Conservation (phyloP, 2,329 filamentous ascomycete species). For the Fusarium oxysporum region DNA sequence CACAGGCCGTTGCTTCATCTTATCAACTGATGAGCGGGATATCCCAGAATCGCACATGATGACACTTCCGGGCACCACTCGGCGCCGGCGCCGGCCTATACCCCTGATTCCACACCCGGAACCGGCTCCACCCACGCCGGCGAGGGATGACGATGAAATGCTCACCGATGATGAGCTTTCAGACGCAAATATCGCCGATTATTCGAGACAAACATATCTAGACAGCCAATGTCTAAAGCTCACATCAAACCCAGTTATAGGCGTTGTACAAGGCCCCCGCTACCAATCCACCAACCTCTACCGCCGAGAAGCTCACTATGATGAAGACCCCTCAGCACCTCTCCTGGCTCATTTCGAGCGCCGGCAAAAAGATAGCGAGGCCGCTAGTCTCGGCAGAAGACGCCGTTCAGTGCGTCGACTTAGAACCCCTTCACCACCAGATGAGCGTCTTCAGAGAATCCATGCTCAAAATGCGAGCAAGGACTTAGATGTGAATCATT, state of each 20-base stretch:
- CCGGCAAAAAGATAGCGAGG: constrained; percentile 57
- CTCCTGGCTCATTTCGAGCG: constrained; percentile 58
- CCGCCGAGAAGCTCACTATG: constrained; percentile 60
- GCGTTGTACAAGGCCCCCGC: constrained; percentile 66
- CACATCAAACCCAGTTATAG: constrained; percentile 60
- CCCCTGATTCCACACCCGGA: constrained; percentile 64
- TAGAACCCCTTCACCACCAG: constrained; percentile 26
- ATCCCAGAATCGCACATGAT: constrained; percentile 51
- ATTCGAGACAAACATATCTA: constrained; percentile 51
- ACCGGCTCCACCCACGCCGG: constrained; percentile 54
- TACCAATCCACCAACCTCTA: constrained; percentile 63
- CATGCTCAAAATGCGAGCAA: constrained; percentile 45
- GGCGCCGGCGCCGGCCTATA: constrained; percentile 58
- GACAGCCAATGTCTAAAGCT: constrained; percentile 55
- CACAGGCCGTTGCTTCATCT: constrained; percentile 68
- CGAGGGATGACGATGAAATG: constrained; percentile 34
- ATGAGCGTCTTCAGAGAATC: constrained; percentile 1
- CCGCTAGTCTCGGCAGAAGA: constrained; percentile 42
- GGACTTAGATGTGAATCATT: constrained; percentile 46
- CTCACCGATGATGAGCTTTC: constrained; percentile 6
- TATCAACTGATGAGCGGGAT: constrained; percentile 62
- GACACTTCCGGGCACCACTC: constrained; percentile 51
- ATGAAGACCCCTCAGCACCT: constrained; percentile 56
- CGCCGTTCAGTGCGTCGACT: constrained; percentile 45
- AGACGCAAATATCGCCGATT: constrained; percentile 34